These are phyloP conservation scores for Coprinopsis strossmayeri DNA, from an alignment of 768 basidiomycete species.

Conservation along the genomic window DNA sequence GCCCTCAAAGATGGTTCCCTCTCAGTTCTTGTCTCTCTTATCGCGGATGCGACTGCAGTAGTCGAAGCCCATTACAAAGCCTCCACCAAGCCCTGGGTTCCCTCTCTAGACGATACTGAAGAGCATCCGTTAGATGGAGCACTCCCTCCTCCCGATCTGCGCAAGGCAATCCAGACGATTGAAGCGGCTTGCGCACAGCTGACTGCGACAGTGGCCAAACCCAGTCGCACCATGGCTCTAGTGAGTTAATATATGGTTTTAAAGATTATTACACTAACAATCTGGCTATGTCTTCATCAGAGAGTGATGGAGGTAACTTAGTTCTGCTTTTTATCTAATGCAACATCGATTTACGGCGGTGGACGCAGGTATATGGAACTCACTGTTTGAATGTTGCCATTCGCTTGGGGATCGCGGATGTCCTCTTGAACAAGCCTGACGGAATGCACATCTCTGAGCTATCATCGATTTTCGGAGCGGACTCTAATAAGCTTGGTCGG, in stretches of 20 bases:
- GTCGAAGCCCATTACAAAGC: conserved; percentile 20
- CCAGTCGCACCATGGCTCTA: conserved; percentile 24
- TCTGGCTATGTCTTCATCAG: too few relatives aligned
- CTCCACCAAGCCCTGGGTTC: conserved; percentile 18
- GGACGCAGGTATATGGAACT: conserved; percentile 18
- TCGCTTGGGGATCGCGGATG: conserved; percentile 26
- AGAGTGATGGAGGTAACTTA: neutral
- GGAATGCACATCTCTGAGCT: conserved; percentile 27
- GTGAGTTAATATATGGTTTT: too few relatives aligned
- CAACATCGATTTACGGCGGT: neutral
- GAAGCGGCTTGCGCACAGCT: conserved; percentile 30
- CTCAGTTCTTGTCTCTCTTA: conserved; percentile 16
- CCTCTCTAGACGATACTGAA: conserved; percentile 25
- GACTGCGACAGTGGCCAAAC: conserved; percentile 22
- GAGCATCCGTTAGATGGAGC: conserved; percentile 28
- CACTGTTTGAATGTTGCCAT: conserved; percentile 24
- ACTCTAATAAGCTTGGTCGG: conserved; percentile 26
- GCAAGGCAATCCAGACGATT: conserved; percentile 23
- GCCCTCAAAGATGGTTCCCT: neutral
- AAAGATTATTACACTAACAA: too few relatives aligned
- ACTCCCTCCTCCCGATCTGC: conserved; percentile 17
- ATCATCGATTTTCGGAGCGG: conserved; percentile 18
- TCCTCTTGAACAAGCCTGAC: conserved; percentile 23
- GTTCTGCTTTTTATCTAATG: neutral
- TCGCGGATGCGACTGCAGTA: conserved; percentile 14